Evolutionary conservation across 768 basidiomycete species (phyloP), one percentile per base, ranked within the genome.

Genomic region (Lentinula sp.): DNA sequence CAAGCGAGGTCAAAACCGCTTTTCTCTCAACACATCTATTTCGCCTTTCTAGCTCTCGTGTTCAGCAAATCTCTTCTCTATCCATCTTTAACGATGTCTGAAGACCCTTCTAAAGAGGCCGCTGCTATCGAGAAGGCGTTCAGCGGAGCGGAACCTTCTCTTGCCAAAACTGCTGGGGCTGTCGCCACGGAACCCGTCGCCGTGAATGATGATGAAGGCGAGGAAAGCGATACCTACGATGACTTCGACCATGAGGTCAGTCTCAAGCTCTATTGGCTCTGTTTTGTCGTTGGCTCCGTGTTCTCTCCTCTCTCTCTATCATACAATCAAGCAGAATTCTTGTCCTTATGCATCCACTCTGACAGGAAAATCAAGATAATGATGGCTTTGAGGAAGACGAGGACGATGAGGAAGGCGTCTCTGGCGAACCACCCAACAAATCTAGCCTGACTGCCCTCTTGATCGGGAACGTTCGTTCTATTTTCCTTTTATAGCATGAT

Each of bases 161-260:
- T 39, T 21, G 16, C 28, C 3, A 40, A 11, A 3, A 37, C 28
- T 10, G 45, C 28, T 35, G 28, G 40, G 15, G 28, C 28, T 37
- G 57, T 34, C 3, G 48, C 31, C 7, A 13, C 18, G 4, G 18
- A 46, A 34, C 57, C 57, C 5, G 57, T 37, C 8, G 15, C 6
- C 10, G 46, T 9, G n/a, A 10, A 48, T 23, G 46, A 48, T 31
- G 57, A 49, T 23, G 57, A 59, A 37, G 57, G 57, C 16, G 57
- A 59, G 46, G 57, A 59, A 39, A 59, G 57, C 34, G 57, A 59
- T 39, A 48, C 43, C 10, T 59, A 59, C 32, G 57, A 59, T 28
- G 57, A 59, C 31, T 59, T 59, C 21, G 57, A 59, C 43, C 45
- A 59, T 15, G 57, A 59, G 57, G 57, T 59, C n/a, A 59, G 57